Conservation (phyloP, 441 rosid species). For the Codiaeum variegatum region DNA sequence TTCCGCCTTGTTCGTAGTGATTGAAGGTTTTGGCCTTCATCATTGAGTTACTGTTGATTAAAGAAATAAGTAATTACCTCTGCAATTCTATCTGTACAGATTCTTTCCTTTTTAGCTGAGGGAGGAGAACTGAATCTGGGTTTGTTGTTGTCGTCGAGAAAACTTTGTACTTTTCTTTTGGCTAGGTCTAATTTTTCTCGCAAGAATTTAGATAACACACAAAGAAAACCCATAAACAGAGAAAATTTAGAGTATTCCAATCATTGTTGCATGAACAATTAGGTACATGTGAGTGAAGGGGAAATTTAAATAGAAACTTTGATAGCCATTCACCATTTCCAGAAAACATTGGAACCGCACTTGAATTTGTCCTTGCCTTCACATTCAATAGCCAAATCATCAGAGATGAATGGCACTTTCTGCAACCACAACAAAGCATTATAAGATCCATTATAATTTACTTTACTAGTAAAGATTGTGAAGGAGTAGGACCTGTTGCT, state of each 20-base stretch:
- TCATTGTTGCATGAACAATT: constrained; percentile 20
- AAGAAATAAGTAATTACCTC: not conserved
- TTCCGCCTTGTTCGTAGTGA: not conserved
- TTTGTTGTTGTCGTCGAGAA: no score
- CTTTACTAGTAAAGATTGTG: not conserved
- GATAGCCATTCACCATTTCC: constrained; percentile 76
- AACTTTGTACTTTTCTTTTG: no score
- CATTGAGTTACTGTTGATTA: not conserved
- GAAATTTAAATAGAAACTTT: not conserved
- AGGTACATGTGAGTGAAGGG: constrained; percentile 27
- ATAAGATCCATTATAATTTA: not conserved
- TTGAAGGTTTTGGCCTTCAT: not conserved
- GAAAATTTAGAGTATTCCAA: constrained; percentile 6
- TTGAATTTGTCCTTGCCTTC: constrained; percentile 90
- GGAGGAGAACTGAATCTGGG: no score
- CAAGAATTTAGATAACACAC: not conserved
- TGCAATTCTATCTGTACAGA: not conserved
- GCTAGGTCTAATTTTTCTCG: not conserved
- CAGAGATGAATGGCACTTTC: constrained; percentile 85
- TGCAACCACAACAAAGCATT: constrained; percentile 31
- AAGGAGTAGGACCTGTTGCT: constrained; percentile 63
- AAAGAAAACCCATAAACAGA: not conserved
- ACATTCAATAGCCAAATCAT: constrained; percentile 76
- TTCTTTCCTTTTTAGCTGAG: no score
- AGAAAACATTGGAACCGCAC: constrained; percentile 96